Conservation (phyloP, 2,329 filamentous ascomycete genomes). For the Colletotrichum tropicicola region DNA sequence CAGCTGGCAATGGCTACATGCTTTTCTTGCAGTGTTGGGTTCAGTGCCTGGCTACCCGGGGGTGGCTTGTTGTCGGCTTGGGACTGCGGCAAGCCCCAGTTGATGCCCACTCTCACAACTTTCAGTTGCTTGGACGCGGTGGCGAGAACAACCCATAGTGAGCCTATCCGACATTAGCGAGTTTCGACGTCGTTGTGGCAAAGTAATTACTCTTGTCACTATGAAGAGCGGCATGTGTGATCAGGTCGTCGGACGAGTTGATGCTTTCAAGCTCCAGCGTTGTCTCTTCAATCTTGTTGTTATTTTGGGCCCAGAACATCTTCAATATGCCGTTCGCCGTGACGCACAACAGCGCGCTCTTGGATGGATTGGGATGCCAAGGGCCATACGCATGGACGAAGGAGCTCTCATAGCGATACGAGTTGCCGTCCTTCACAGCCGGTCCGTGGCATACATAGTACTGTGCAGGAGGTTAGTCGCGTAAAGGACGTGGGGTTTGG, state of each 20-base stretch:
- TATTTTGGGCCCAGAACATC: constrained; percentile 81
- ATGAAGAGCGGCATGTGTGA: constrained; percentile 81
- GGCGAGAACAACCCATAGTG: constrained; percentile 58
- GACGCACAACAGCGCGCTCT: constrained; percentile 80
- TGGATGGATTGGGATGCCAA: constrained; percentile 74
- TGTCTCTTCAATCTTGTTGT: constrained; percentile 75
- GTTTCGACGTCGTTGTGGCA: too few species aligned
- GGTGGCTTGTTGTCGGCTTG: constrained; percentile 60
- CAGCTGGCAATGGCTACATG: constrained; percentile 67
- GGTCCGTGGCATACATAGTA: constrained; percentile 65
- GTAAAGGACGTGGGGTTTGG: constrained; percentile 23
- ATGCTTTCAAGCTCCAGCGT: constrained; percentile 79
- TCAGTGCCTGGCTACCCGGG: constrained; percentile 55
- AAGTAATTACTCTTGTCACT: constrained; percentile 80
- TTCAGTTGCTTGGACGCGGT: constrained; percentile 78
- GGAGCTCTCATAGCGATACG: constrained; percentile 76
- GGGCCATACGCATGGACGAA: constrained; percentile 75
- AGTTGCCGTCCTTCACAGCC: constrained; percentile 67
- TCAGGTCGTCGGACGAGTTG: constrained; percentile 75
- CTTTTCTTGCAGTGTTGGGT: constrained; percentile 62
- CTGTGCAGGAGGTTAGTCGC: constrained; percentile 1
- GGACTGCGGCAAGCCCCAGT: constrained; percentile 72
- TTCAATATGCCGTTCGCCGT: constrained; percentile 79
- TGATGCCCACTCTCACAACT: constrained; percentile 76
- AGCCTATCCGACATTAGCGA: constrained; percentile 21